Conservation (phyloP, 371 early-diverging fungal genomes). For the Actinomortierella ambigua region DNA sequence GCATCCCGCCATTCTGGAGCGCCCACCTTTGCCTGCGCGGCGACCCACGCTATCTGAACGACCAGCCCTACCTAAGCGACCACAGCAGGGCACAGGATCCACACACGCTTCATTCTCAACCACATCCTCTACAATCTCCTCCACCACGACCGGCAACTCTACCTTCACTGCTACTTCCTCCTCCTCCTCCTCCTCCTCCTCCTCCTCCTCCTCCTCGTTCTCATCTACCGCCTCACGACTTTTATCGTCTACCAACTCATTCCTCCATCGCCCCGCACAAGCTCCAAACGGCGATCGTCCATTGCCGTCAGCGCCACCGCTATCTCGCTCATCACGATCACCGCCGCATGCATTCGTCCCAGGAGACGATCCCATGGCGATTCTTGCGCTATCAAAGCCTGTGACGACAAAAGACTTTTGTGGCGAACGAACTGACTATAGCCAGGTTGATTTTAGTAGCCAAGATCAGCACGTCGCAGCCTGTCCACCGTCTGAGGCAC, state of each 20-base stretch:
- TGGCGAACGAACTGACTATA: conserved; percentile 24
- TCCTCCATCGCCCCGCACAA: too few species aligned
- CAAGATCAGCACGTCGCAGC: conserved; percentile 22
- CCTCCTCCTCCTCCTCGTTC: background rate
- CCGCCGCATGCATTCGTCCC: background rate
- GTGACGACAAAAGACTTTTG: conserved; percentile 18
- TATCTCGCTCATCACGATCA: background rate
- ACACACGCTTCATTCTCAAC: conserved; percentile 14
- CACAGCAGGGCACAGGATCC: conserved; percentile 1
- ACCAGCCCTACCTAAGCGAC: conserved; percentile 9
- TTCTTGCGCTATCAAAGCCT: conserved; percentile 1
- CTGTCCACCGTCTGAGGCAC: conserved; percentile 23
- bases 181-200: conserved; percentile 5
- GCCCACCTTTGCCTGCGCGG: conserved; percentile 5
- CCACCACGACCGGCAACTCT: too few species aligned
- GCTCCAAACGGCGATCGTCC: too few species aligned
- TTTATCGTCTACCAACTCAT: conserved; percentile 1
- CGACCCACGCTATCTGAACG: conserved; percentile 18
- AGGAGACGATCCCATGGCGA: conserved; percentile 8
- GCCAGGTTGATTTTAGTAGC: conserved; percentile 21
- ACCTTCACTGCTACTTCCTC: too few species aligned
- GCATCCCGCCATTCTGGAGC: background rate
- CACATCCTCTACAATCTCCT: too few species aligned
- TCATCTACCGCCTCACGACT: conserved; percentile 3
- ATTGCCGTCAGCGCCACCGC: too few species aligned